Evolutionary conservation across 768 basidiomycete species (phyloP).

Genomic region (Mycena albidolilacea): DNA sequence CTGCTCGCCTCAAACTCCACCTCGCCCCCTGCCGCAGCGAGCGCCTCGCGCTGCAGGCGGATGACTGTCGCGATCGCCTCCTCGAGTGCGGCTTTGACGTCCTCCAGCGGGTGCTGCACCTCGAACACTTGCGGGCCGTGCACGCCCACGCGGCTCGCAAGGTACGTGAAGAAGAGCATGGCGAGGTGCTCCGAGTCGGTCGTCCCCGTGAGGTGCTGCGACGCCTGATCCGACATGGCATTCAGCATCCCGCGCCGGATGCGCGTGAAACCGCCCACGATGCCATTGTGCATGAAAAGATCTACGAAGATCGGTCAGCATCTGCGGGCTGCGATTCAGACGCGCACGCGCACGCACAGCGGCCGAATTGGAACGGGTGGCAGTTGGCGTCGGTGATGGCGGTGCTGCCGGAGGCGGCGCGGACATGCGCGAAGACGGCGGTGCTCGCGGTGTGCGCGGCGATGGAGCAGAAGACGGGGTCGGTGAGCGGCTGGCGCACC

Average conservation of each 20-base stretch:
- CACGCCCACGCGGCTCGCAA: conserved; percentile 8
- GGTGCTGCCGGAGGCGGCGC: conserved; percentile 17
- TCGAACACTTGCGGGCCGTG: conserved; percentile 20
- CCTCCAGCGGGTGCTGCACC: conserved; percentile 18
- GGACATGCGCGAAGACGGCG: conserved; percentile 16
- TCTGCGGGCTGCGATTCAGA: neutral
- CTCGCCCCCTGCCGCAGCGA: conserved; percentile 6
- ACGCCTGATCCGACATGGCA: conserved; percentile 12
- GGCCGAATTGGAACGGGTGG: conserved; percentile 22
- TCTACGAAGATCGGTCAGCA: neutral
- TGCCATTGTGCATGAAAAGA: conserved; percentile 24
- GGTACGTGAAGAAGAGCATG: conserved; percentile 21
- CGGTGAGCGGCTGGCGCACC: conserved; percentile 16
- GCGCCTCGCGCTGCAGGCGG: conserved; percentile 14
- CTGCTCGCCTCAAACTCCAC: conserved; percentile 16
- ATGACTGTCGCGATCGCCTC: conserved; percentile 20
- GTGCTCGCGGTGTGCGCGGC: conserved; percentile 15
- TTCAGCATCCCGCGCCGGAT: conserved; percentile 19
- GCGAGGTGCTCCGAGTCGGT: conserved; percentile 23
- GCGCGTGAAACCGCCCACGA: conserved; percentile 14
- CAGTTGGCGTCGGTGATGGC: conserved; percentile 16
- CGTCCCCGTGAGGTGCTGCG: conserved; percentile 11
- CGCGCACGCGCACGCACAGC: neutral
- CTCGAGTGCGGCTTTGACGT: conserved; percentile 18
- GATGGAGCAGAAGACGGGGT: conserved; percentile 10